Base-by-base conservation (phyloP, 176 grass and related monocot species). In the Oryza coarctata region DNA sequence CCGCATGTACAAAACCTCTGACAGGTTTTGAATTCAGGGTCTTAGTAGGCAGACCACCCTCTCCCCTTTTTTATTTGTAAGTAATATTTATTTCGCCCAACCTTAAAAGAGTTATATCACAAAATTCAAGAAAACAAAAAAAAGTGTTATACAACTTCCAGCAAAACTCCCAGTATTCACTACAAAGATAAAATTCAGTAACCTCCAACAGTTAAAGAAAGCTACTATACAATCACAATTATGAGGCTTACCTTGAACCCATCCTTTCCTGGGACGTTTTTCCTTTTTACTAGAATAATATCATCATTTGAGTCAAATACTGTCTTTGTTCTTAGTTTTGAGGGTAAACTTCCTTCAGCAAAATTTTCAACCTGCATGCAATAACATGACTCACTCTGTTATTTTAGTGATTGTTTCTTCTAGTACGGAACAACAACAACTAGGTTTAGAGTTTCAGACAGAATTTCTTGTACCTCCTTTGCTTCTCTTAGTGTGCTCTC, bases 241-340 rank as follows among this genome's bases (percentile, higher is more conserved):
- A 82, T 82, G 52, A 69, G 39, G 58, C 33, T 71, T 86, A 99
- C 96, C 87, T 95, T 99, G 70, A 85, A 65, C 58, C 96, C 93
- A 90, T 95, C 93, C 85, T 93, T 98, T 84, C 77, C 82, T 77
- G 25, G 32, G 90, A 57, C 63, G 74, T 66, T 89, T 91, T 95
- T 99, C 93, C 86, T 99, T 76, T 91, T 99, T 81, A 91, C 69
- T 74, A 91, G 76, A 76, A 79, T 61, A 50, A 88, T 88, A 50
- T 95, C 93, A 79, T 71, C 93, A 79, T 71, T 93, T 72, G 31
- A 71, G 39, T 82, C 89, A 63, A 74, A 64, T 35, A 63, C 29
- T 44, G 88, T 82, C 79, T 95, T 95, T 22, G 85, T 38, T 89
- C 91, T 84, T 65, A 90, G 58, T 86, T 94, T 98, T 63, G 83